Evolutionary conservation across 2,329 filamentous ascomycete species (phyloP).

Genomic region (Mariannaea elegans): DNA sequence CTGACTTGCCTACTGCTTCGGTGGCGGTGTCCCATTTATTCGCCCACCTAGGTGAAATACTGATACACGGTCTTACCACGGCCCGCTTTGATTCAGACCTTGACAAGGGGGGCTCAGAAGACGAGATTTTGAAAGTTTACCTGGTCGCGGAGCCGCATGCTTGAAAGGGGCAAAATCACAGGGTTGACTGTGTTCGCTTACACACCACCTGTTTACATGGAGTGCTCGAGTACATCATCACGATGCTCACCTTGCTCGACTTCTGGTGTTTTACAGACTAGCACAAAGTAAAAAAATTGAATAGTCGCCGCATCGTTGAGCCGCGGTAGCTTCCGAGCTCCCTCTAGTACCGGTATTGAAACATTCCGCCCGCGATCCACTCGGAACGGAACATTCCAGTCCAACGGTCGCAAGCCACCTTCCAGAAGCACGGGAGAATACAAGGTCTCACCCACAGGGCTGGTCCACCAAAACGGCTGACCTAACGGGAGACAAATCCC

Average conservation of each 20-base stretch:
- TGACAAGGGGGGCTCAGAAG: background rate
- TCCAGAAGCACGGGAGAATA: constrained; percentile 18
- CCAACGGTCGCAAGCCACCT: background rate
- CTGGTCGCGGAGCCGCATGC: background rate
- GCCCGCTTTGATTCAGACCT: constrained; percentile 4
- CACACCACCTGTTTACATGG: background rate
- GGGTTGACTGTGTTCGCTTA: background rate
- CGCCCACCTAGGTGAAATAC: constrained; percentile 15
- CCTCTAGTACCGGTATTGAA: background rate
- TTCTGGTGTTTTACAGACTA: background rate
- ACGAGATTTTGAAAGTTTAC: background rate
- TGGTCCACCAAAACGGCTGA: background rate
- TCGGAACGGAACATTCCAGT: background rate
- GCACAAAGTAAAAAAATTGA: background rate
- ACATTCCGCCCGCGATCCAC: background rate
- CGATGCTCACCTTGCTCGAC: background rate
- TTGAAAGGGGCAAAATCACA: background rate
- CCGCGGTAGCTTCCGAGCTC: background rate
- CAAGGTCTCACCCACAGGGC: background rate
- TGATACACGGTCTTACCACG: constrained; percentile 11
- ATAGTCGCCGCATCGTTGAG: background rate
- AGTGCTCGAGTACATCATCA: background rate
- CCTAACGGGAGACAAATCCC: background rate
- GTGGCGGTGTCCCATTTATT: constrained; percentile 5
- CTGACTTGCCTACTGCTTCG: constrained; percentile 3